Base-by-base conservation (phyloP, 1,139 yeast genomes). In the Saccharomycopsis hybrid region DNA sequence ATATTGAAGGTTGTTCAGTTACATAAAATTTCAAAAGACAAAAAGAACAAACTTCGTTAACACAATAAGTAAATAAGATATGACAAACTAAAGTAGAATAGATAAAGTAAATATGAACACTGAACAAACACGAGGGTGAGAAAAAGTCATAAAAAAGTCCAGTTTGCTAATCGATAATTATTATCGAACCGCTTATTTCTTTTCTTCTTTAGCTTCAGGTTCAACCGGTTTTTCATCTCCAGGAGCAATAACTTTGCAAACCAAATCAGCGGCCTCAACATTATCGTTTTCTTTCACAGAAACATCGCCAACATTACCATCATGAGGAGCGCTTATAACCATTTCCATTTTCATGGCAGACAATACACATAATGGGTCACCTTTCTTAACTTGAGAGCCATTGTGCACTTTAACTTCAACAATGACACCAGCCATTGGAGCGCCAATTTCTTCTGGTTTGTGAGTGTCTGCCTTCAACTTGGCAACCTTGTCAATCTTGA, bases 341-440 rank as follows among this genome's bases (percentile, higher is more conserved):
- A 92, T 92, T 74, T 92, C 99, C 98, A 94, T 94, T 79, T 94
- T 94, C 99, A 92, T 94, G 58, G 99, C 98, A 64, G 94, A 82
- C 63, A 92, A 76, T 32, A 92, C 96, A 52, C 95, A 95, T 60
- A 92, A 69, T 42, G 97, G 94, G 65, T 92, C 96, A 59, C 99
- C 98, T 79, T 90, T 92, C 78, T 86, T 88, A 58, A 94, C 96
- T 59, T 83, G 85, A 49, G 82, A 75, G 55, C 95, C 96, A 60
- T 80, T 79, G 71, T 88, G 86, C 55, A 88, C 86, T 64, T 95
- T 87, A 52, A 92, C 84, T 70, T 94, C 98, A 59, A 92, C 88
- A 54, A 92, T 89, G 56, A 92, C 97, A 73, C 99, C 99, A 35
- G 97, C 95, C 98, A 92, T 92, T 69, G 98, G 99, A 3, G 98